phyloP scores from a whole-genome alignment of 495 filamentous ascomycete species.

The Corynascus novoguineensis region DNA sequence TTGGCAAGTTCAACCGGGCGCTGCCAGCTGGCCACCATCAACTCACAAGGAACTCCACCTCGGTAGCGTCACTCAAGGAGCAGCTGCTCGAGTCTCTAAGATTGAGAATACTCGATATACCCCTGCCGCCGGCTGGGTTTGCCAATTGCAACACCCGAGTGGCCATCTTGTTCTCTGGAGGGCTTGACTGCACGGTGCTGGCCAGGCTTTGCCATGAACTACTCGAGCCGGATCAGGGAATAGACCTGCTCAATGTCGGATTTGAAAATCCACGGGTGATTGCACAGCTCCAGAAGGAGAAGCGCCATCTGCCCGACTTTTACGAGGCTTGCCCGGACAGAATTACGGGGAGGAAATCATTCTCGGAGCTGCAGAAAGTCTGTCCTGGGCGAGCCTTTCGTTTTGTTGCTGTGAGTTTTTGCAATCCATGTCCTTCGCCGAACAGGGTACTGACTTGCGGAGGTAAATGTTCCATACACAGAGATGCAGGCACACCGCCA shows the following conservation, averaged over 20 bases:
- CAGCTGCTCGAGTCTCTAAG: conserved; percentile 59
- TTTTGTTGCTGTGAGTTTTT: conserved; percentile 59
- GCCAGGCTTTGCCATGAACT: conserved; percentile 79
- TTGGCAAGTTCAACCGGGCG: conserved; percentile 58
- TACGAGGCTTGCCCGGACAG: conserved; percentile 90
- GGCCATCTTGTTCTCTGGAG: conserved; percentile 89
- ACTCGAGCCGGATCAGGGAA: conserved; percentile 57
- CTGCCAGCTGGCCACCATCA: conserved; percentile 34
- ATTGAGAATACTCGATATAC: conserved; percentile 63
- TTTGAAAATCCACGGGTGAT: conserved; percentile 87
- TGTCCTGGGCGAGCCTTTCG: conserved; percentile 74
- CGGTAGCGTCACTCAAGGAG: conserved; percentile 51
- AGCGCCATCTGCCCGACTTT: conserved; percentile 27
- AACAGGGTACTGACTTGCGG: conserved; percentile 4
- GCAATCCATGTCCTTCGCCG: neutral
- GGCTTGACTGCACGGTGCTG: conserved; percentile 85
- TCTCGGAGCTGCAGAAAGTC: conserved; percentile 61
- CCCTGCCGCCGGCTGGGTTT: conserved; percentile 41
- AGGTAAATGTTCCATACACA: conserved; percentile 77
- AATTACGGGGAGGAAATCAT: conserved; percentile 71
- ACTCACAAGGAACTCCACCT: conserved; percentile 46
- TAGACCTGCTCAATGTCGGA: conserved; percentile 92
- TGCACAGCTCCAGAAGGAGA: conserved; percentile 27
- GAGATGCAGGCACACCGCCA: conserved; percentile 67
- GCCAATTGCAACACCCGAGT: conserved; percentile 46